Base-by-base conservation (phyloP, 2,329 filamentous ascomycete genomes). In the Dactylellina haptotyla region DNA sequence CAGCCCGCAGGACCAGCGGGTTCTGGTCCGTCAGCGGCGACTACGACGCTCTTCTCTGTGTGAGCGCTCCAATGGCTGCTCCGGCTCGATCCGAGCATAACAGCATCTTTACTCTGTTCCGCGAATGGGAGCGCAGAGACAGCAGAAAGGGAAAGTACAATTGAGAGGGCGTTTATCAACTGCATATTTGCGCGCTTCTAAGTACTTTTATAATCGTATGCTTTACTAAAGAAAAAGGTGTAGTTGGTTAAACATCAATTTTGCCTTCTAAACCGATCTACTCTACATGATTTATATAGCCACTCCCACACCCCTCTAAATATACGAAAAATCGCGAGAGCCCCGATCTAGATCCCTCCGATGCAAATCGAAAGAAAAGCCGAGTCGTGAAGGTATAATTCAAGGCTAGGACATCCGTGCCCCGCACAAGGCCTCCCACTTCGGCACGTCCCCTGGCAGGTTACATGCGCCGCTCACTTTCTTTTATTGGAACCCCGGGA, bases 401-500 rank as follows among this genome's bases (percentile, higher is more conserved):
- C 18, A 23, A 37, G 10, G 30, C 30, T 6, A 26, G 26, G 9
- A 16, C 2, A 10, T 46, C 9, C 34, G n/a, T 18, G 25, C 54
- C 54, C 54, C 54, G 54, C 54, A 59, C 16, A 30, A 43, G 39
- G 39, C 39, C 30, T 16, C 39, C 54, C n/a, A n/a, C n/a, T n/a
- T n/a, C n/a, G n/a, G n/a, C n/a, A 46, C 37, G 14, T 28, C 8
- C 25, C 12, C 10, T 16, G 10, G 16, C 20, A 45, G 37, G 2
- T 18, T 9, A 6, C 20, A 50, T n/a, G n/a, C n/a, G 18, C n/a
- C 25, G 26, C 2, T 18, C 25, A 16, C 37, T 43, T 59, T 59
- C 54, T 32, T 26, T 59, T 45, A 59, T 59, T 59, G 54, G 54
- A n/a, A 46, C 20, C 25, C 37, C 39, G 8, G 37, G 25, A 30